These are phyloP conservation scores for Fusarium graminum DNA, from an alignment of 2,329 filamentous ascomycete genomes.

Conservation along the genomic window DNA sequence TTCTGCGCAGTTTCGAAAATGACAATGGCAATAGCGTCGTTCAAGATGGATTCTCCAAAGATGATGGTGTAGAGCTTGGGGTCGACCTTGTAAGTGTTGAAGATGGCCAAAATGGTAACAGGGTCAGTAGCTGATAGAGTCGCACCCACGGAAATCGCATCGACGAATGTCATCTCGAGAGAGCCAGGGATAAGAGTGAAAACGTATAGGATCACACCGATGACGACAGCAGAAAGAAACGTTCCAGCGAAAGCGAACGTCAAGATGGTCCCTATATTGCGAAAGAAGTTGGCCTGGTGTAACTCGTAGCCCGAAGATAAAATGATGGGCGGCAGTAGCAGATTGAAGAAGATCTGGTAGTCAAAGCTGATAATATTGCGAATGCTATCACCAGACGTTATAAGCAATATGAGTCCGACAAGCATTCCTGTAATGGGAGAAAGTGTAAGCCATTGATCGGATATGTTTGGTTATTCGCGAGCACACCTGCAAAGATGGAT, in stretches of 20 bases:
- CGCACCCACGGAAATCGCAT: conserved; percentile 95
- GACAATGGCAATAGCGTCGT: conserved; percentile 98
- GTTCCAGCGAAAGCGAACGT: conserved; percentile 98
- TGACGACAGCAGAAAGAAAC: conserved; percentile 95
- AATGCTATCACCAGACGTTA: conserved; percentile 81
- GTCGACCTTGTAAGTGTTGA: conserved; percentile 99
- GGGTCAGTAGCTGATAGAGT: conserved; percentile 97
- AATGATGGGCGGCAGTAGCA: conserved; percentile 98
- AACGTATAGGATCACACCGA: conserved; percentile 87
- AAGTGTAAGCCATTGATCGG: conserved; percentile 44
- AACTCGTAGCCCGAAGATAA: conserved; percentile 96
- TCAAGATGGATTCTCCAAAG: conserved; percentile 97
- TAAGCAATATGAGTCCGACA: conserved; percentile 87
- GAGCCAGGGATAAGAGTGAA: conserved; percentile 90
- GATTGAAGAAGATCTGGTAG: conserved; percentile 99
- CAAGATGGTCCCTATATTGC: conserved; percentile 95
- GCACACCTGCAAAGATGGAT: conserved; percentile 91
- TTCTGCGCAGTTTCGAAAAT: conserved; percentile 97
- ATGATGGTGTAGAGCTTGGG: conserved; percentile 99
- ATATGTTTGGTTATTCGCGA: not conserved
- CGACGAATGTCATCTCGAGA: conserved; percentile 88
- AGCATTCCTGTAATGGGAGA: conserved; percentile 80
- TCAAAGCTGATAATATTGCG: conserved; percentile 95
- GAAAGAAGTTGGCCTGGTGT: conserved; percentile 99
- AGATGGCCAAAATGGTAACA: conserved; percentile 97